These are phyloP conservation scores for Colletotrichum chlorophyti DNA, from an alignment of 2,329 filamentous ascomycete genomes.

Conservation along the genomic window DNA sequence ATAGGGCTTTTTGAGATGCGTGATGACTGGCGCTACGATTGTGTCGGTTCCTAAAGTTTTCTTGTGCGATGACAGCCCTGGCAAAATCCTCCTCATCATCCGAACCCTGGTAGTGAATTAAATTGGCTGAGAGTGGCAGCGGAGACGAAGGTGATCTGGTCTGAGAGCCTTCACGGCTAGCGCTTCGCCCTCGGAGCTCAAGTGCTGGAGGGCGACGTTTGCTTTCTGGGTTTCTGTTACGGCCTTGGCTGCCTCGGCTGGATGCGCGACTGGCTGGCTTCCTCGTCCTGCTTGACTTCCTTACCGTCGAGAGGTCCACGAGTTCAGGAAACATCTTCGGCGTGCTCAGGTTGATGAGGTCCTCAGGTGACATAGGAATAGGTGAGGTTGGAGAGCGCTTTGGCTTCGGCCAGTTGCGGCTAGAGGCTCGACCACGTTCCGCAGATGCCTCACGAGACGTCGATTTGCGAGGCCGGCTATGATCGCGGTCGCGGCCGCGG, in stretches of 20 bases:
- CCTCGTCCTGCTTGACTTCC: slow-evolving; percentile 46
- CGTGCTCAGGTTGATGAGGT: slow-evolving; percentile 70
- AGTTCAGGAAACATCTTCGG: slow-evolving; percentile 40
- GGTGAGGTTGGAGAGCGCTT: slow-evolving; percentile 93
- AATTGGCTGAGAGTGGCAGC: slow-evolving; percentile 72
- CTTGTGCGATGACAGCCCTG: slow-evolving; percentile 59
- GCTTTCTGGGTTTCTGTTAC: slow-evolving; percentile 54
- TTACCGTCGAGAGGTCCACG: slow-evolving; percentile 51
- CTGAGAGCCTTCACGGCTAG: slow-evolving; percentile 62
- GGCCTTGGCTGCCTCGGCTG: slow-evolving; percentile 50
- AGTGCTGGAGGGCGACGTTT: slow-evolving; percentile 47
- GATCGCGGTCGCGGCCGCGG: slow-evolving; percentile 50
- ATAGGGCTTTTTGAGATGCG: slow-evolving; percentile 40
- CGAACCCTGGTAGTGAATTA: slow-evolving; percentile 59
- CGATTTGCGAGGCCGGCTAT: slow-evolving; percentile 56
- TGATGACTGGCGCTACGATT: slow-evolving; percentile 57
- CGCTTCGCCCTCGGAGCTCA: slow-evolving; percentile 68
- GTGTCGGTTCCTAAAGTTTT: slow-evolving; percentile 62
- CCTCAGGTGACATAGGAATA: slow-evolving; percentile 92
- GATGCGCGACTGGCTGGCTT: slow-evolving; percentile 53
- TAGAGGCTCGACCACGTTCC: slow-evolving; percentile 71
- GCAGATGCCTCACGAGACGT: slow-evolving; percentile 68
- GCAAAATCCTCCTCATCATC: slow-evolving; percentile 71
- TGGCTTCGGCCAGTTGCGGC: slow-evolving; percentile 72
- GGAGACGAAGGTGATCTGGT: slow-evolving; percentile 81